These are phyloP conservation scores for Penicillium olsonii DNA, from an alignment of 2,329 filamentous ascomycete species.

Conservation along the genomic window DNA sequence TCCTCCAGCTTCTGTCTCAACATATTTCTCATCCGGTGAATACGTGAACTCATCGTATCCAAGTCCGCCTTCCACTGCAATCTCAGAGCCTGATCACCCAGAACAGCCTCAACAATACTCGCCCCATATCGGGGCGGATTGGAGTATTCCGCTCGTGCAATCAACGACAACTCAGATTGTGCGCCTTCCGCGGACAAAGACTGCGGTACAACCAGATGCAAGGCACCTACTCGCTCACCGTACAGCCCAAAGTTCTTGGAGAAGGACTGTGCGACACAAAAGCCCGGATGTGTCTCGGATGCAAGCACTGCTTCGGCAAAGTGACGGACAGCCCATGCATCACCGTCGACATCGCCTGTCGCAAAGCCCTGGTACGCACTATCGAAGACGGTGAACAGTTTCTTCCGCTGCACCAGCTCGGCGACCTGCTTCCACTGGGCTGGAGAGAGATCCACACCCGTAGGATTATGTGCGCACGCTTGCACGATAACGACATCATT, in stretches of 20 bases:
- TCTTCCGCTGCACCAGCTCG: slow-evolving; percentile 66
- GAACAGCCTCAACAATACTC: slow-evolving; percentile 30
- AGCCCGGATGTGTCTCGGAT: background rate
- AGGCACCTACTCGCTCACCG: background rate
- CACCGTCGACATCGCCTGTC: slow-evolving; percentile 74
- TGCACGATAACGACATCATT: slow-evolving; percentile 83
- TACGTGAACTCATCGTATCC: slow-evolving; percentile 35
- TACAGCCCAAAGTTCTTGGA: background rate
- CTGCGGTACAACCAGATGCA: background rate
- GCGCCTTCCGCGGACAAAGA: slow-evolving; percentile 8
- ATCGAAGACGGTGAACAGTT: slow-evolving; percentile 91
- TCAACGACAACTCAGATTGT: slow-evolving; percentile 1
- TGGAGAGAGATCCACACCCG: slow-evolving; percentile 80
- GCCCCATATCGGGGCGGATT: slow-evolving; percentile 33
- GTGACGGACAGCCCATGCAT: slow-evolving; percentile 80
- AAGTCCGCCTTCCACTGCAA: slow-evolving; percentile 37
- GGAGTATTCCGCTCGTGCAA: slow-evolving; percentile 33
- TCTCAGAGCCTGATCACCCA: slow-evolving; percentile 23
- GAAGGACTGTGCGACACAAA: slow-evolving; percentile 4
- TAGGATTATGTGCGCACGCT: slow-evolving; percentile 94
- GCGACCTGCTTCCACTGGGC: slow-evolving; percentile 86
- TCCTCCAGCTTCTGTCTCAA: slow-evolving; percentile 25
- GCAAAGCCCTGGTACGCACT: slow-evolving; percentile 93
- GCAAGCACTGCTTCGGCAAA: slow-evolving; percentile 51
- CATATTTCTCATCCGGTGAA: slow-evolving; percentile 16